These are phyloP conservation scores for Cytospora chrysosperma DNA, from an alignment of 2,329 filamentous ascomycete species.

Conservation along the genomic window DNA sequence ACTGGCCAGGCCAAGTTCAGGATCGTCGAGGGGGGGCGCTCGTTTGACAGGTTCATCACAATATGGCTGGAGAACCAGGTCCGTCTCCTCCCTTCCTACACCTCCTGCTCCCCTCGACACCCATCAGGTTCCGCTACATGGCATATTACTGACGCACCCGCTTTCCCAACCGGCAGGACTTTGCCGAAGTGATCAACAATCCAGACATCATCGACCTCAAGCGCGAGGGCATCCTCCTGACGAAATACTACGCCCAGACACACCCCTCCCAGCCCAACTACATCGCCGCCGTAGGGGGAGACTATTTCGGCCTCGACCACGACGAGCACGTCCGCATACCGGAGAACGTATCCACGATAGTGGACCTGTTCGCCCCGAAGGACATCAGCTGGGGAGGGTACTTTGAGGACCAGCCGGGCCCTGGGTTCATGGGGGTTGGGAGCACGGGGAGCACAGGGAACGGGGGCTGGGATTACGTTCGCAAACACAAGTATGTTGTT, in stretches of 20 bases:
- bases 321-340: conserved; percentile 45
- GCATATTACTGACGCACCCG: neutral
- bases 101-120: neutral
- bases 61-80: conserved; percentile 48
- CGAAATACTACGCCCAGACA: conserved; percentile 60
- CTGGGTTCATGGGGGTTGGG: conserved; percentile 45
- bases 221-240: conserved; percentile 44
- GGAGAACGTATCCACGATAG: conserved; percentile 45
- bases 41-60: conserved; percentile 44
- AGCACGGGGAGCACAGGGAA: conserved; percentile 36
- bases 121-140: neutral
- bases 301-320: conserved; percentile 56
- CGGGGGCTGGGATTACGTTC: conserved; percentile 40
- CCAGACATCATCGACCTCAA: conserved; percentile 40
- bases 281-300: conserved; percentile 64
- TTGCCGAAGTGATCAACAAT: conserved; percentile 40
- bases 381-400: conserved; percentile 45
- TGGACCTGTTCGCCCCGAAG: conserved; percentile 44
- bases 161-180: conserved; percentile 38
- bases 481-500: conserved; percentile 39
- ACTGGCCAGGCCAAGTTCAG: conserved; percentile 22
- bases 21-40: conserved; percentile 36
- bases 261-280: conserved; percentile 80
- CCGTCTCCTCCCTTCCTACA: conserved; percentile 8
- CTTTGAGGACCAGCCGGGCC: conserved; percentile 46